Evolutionary conservation across 2,329 filamentous ascomycete genomes (phyloP), one percentile per base, ranked within the genome.

Genomic region (Xylaria sp.): DNA sequence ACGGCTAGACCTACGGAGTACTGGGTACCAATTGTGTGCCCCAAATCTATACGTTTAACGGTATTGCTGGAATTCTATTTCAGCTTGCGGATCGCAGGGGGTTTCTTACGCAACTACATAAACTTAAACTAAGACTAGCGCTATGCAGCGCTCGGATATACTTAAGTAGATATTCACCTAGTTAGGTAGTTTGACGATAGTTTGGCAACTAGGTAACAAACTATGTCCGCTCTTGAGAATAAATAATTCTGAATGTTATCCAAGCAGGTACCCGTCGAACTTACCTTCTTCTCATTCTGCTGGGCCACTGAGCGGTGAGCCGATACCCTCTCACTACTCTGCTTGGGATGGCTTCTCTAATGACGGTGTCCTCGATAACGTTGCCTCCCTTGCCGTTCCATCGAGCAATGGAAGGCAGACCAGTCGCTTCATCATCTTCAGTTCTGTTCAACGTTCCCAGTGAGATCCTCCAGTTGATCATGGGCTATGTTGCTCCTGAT

Each of bases 401-500:
- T 31, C 43, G 52, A 23, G 65, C 39, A 12, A 52, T 67, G 9
- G 65, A 67, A 48, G 65, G 43, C 18, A 31, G 36, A 18, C 54
- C 15, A 33, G 41, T 62, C 31, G 36, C 55, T 54, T 46, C 52
- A 36, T 18, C 51, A 12, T 61, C 55, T 18, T 63, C 54, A 28
- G 60, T 52, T 18, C 52, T 66, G 33, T 66, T 66, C 39, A 48
- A 39, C 23, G 60, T 66, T n/a, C 62, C 67, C 2, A 4, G 1
- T 36, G 57, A 66, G 58, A 58, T 69, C 20, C 62, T 63, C 33
- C 10, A 57, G 5, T 13, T 52, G n/a, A 66, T 69, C 23, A 20
- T 66, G n/a, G 25, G n/a, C 33, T 41, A 63, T n/a, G 57, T 62
- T 25, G 62, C 66, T 20, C 52, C 36, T 13, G 28, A 66, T 25